Conservation (phyloP, 2,329 filamentous ascomycete species). For the Aspergillus candidus region DNA sequence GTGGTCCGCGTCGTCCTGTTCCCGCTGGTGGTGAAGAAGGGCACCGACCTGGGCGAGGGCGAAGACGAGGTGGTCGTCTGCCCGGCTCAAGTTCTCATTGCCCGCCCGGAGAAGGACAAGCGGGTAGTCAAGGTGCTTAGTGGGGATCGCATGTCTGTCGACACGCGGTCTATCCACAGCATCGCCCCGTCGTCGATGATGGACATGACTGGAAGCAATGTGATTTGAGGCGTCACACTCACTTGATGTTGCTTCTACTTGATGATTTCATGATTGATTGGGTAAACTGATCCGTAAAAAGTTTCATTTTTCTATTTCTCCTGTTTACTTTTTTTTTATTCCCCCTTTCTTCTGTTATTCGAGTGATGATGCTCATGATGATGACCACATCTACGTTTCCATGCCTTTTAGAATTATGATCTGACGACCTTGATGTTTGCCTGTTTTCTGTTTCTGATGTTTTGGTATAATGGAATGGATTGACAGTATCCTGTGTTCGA, state of each 20-base stretch:
- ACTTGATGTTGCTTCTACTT: constrained; percentile 10
- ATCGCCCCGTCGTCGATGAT: constrained; percentile 39
- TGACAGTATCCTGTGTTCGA: no score
- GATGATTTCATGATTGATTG: constrained; percentile 5
- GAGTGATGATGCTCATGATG: constrained; percentile 13
- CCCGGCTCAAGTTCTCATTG: constrained; percentile 86
- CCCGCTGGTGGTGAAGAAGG: constrained; percentile 93
- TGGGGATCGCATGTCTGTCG: constrained; percentile 40
- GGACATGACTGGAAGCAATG: constrained; percentile 34
- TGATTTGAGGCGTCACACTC: constrained; percentile 42
- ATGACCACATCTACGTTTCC: constrained; percentile 8
- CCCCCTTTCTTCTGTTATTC: neutral
- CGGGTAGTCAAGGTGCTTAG: constrained; percentile 34
- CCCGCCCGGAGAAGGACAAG: constrained; percentile 44
- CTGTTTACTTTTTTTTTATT: constrained; percentile 1
- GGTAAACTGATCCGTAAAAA: neutral
- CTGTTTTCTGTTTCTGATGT: neutral
- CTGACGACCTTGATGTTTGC: constrained; percentile 9
- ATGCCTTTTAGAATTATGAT: constrained; percentile 13
- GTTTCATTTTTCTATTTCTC: neutral
- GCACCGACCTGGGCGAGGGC: constrained; percentile 76
- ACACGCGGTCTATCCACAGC: constrained; percentile 37
- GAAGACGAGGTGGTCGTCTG: constrained; percentile 95
- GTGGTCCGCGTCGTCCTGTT: constrained; percentile 90
- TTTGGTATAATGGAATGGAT: constrained; percentile 1